Conservation (phyloP, 2,329 filamentous ascomycete genomes). For the Diaporthe amygdali region DNA sequence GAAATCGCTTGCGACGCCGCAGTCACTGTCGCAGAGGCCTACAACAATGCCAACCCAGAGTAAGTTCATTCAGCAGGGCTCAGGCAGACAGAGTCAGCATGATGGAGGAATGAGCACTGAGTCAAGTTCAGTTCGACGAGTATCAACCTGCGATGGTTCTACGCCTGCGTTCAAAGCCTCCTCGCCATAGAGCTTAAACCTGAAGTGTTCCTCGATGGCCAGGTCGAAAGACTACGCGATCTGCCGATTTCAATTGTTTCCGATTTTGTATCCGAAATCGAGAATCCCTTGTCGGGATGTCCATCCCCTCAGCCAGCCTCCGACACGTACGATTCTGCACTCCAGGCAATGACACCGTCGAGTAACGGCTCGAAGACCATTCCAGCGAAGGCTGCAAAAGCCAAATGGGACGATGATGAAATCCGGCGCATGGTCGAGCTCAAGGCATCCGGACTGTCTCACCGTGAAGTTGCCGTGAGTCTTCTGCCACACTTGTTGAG, state of each 20-base stretch:
- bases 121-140: neutral
- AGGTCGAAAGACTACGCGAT: neutral
- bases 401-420: constrained; percentile 7
- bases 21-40: neutral
- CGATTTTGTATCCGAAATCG: neutral
- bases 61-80: neutral
- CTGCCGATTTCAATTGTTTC: neutral
- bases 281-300: neutral
- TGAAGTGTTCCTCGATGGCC: neutral
- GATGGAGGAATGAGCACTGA: neutral
- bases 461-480: constrained; percentile 7
- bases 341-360: too few relatives aligned
- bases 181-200: neutral
- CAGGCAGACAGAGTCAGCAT: too few relatives aligned
- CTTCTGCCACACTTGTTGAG: neutral
- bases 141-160: neutral
- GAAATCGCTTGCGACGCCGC: constrained; percentile 20
- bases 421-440: constrained; percentile 9
- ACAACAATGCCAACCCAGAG: neutral
- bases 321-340: neutral
- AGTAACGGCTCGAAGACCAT: neutral
- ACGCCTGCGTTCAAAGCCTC: constrained; percentile 3
- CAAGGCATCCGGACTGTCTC: neutral
- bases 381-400: neutral
- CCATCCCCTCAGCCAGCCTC: neutral